These are phyloP conservation scores for Juglanconis oblonga DNA, from an alignment of 2,329 filamentous ascomycete genomes.

Conservation along the genomic window DNA sequence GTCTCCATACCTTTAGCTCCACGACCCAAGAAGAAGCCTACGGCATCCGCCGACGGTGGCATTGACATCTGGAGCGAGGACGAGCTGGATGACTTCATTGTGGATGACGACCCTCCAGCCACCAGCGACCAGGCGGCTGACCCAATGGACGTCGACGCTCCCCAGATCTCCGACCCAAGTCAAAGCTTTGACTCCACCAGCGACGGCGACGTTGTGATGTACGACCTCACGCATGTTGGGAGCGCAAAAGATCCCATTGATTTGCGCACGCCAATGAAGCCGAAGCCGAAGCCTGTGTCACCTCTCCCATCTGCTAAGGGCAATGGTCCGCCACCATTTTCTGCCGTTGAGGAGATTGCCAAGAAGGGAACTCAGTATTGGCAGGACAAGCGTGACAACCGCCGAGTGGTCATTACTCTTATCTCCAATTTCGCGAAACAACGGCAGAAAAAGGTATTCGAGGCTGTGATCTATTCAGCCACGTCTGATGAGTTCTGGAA, in stretches of 20 bases:
- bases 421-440: conserved; percentile 5
- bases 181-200: neutral
- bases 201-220: conserved; percentile 4
- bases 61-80: conserved; percentile 33
- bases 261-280: conserved; percentile 2
- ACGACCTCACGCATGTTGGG: conserved; percentile 12
- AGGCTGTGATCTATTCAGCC: neutral
- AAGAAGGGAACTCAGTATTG: conserved; percentile 15
- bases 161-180: neutral
- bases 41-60: neutral
- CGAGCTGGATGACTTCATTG: conserved; percentile 47
- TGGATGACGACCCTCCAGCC: conserved; percentile 24
- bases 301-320: neutral
- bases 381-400: conserved; percentile 7
- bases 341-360: conserved; percentile 9
- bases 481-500: conserved; percentile 3
- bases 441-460: conserved; percentile 4
- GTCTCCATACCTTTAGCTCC: conserved; percentile 17
- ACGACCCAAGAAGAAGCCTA: conserved; percentile 26
- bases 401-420: conserved; percentile 19
- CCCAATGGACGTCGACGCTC: neutral
- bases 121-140: neutral
- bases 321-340: neutral
- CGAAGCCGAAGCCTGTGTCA: neutral
- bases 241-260: neutral